Base-by-base conservation (phyloP, 2,329 filamentous ascomycete species). In the Hypoxylon sp. region DNA sequence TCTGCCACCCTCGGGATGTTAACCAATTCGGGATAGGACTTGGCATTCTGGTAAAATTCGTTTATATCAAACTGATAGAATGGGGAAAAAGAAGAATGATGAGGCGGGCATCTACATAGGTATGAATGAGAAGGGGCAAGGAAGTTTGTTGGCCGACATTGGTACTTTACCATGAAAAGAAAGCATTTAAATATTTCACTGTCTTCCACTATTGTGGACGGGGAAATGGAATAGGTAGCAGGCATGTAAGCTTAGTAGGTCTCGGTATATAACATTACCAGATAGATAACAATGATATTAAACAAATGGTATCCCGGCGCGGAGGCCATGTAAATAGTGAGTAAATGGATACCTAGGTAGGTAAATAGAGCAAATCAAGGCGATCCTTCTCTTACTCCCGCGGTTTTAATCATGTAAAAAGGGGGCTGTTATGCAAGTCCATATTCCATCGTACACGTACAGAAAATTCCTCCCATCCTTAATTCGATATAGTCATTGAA, bases 361-460 rank as follows among this genome's bases (percentile, higher is more conserved):
- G n/a, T n/a, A n/a, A n/a, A n/a, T n/a, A 39, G 34, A 41, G 37
- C 46, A 19, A 58, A 34, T 22, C 30, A 28, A 50, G 22, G 48
- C 48, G 10, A 48, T 41, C 43, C 13, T 50, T 43, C 39, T 34
- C 44, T 41, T 39, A 20, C 17, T 24, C 30, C 26, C 20, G n/a
- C 37, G 46, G 49, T 47, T 57, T 44, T 37, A 48, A 49, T 34
- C 43, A 20, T 48, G 34, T 43, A 48, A 52, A 55, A 59, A 47
- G n/a, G 24, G 30, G n/a, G 30, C 44, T 46, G 22, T 24, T 57
- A 66, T 63, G 46, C 53, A 49, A 24, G 50, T 56, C 43, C 51
- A 39, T 57, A 54, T 62, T 28, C 46, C 55, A 26, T 60, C 52
- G 43, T 37, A 47, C n/a, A 53, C 13, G 10, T 32, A n/a, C n/a